Base-by-base conservation (phyloP, 345 rosid species). In the Lepidium didymum region DNA sequence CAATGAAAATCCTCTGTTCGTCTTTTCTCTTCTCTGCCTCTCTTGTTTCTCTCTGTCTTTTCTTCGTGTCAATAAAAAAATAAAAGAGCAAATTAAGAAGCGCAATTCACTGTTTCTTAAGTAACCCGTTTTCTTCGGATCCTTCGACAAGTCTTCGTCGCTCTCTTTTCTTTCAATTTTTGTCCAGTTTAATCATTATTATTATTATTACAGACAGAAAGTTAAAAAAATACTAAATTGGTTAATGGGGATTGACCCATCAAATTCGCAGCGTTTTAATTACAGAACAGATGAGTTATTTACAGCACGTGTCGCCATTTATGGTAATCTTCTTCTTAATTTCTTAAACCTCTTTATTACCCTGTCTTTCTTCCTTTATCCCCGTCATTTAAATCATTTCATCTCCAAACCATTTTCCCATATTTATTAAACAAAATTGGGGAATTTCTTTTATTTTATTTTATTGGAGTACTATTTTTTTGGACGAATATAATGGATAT, bases 51-150 rank as follows among this genome's bases (percentile, higher is more conserved):
- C 49, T 75, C 55, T 76, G 54, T 77, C 36, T 67, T 44, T 53
- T 46, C 33, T 18, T 71, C 10, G 35, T 62, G 68, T 70, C 64
- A 56, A 71, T 47, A 27, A 53, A 33, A 41, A 41, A 43, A 7
- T 18, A 18, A 7, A 53, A 40, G 42, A 58, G 73, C 55, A 44
- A 15, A 67, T 46, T 15, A 40, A 76, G 67, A 64, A 62, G 9
- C 34, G 37, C 6, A 76, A 27, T 27, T 21, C 73, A 72, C 50
- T 62, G 73, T 25, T 41, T 63, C 64, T 59, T 51, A 23, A 46
- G 74, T 47, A 44, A 58, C 36, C 80, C 86, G 78, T 29, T 64
- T 70, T 68, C 56, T 54, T 67, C 62, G 83, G 83, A 79, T 76
- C 74, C 75, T 9, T 61, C 14, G 40, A 41, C 46, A 45, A 72